Evolutionary conservation across 768 basidiomycete species (phyloP).

Genomic region (Boletus sp.): DNA sequence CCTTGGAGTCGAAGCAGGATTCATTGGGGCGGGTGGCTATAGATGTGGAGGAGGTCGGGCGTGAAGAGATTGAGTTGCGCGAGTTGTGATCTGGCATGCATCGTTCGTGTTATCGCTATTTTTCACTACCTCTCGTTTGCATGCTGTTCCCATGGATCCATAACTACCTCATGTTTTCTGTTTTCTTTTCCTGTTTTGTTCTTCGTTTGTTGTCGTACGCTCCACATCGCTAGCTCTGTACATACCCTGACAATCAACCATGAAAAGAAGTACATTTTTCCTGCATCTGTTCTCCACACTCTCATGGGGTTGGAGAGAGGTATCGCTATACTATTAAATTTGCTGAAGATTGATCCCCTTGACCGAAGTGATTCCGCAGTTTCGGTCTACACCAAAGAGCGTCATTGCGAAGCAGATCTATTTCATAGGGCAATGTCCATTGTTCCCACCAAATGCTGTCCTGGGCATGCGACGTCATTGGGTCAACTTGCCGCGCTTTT

Average conservation of each 20-base stretch:
- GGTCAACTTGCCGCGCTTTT: too few relatives aligned
- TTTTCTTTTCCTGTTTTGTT: not conserved
- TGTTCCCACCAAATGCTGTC: too few relatives aligned
- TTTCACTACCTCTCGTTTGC: not conserved
- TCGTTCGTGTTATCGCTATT: not conserved
- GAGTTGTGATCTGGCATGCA: not conserved
- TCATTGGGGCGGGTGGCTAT: not conserved
- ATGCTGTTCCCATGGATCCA: not conserved
- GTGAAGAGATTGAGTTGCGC: constrained; percentile 40
- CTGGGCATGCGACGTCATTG: too few relatives aligned
- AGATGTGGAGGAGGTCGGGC: constrained; percentile 65
- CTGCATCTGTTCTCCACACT: not conserved
- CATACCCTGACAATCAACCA: not conserved
- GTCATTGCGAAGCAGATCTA: too few relatives aligned
- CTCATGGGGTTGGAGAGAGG: too few relatives aligned
- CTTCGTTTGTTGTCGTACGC: not conserved
- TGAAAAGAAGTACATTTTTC: not conserved
- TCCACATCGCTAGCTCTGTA: not conserved
- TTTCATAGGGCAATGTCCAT: too few relatives aligned
- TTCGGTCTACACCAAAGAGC: too few relatives aligned
- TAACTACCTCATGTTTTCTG: not conserved
- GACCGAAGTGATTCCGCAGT: too few relatives aligned
- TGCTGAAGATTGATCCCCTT: too few relatives aligned
- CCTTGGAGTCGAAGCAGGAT: constrained; percentile 11
- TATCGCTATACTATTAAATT: too few relatives aligned